Evolutionary conservation across 306 rosid species (phyloP).

Genomic region (Glycine tomentella): DNA sequence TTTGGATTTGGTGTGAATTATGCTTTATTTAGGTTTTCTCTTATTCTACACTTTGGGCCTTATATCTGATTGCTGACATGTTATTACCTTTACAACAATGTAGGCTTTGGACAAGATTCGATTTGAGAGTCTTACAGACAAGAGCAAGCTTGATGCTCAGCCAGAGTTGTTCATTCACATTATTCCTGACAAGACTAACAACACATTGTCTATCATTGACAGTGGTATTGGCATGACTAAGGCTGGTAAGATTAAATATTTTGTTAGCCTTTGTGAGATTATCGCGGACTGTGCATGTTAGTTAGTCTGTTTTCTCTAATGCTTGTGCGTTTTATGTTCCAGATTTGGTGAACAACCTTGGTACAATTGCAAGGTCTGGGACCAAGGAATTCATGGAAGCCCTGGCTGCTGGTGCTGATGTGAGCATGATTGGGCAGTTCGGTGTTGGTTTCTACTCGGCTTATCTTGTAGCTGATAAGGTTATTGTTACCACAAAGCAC

Average conservation of each 20-base stretch:
- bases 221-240: slow-evolving; percentile 98
- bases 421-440: slow-evolving; percentile 97
- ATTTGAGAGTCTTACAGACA: slow-evolving; percentile 88
- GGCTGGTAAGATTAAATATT: slow-evolving; percentile 65
- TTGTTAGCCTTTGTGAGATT: neutral
- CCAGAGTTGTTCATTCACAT: slow-evolving; percentile 93
- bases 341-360: slow-evolving; percentile 97
- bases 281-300: neutral
- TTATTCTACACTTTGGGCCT: neutral
- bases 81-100: neutral
- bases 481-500: slow-evolving; percentile 85
- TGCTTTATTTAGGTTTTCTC: neutral
- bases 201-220: slow-evolving; percentile 77
- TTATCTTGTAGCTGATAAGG: slow-evolving; percentile 91
- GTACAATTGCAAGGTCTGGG: slow-evolving; percentile 96
- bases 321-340: neutral
- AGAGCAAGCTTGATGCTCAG: slow-evolving; percentile 93
- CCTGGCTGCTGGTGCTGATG: slow-evolving; percentile 97
- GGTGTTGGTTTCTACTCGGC: slow-evolving; percentile 99
- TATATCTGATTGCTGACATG: neutral
- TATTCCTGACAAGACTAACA: slow-evolving; percentile 82
- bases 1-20: neutral
- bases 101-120: slow-evolving; percentile 93
- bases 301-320: neutral
- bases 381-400: slow-evolving; percentile 99